These are phyloP conservation scores for Bruguiera hainesii DNA, from an alignment of 441 rosid species.

Conservation along the genomic window DNA sequence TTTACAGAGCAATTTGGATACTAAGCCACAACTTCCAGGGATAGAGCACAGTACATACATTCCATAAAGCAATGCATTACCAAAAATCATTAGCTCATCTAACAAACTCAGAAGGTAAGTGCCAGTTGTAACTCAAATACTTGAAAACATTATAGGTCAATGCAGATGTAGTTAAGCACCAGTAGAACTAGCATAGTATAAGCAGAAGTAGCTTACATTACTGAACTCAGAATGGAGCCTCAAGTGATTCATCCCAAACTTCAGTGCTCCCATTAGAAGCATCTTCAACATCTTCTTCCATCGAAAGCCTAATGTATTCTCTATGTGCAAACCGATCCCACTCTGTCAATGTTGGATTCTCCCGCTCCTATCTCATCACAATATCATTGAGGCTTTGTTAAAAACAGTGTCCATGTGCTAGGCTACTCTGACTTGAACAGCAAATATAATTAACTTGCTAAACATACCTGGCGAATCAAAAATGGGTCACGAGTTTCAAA, in stretches of 20 bases:
- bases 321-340: slow-evolving; percentile 99
- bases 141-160: not conserved
- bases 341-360: slow-evolving; percentile 96
- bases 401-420: slow-evolving; percentile 1
- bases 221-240: slow-evolving; percentile 74
- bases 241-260: slow-evolving; percentile 96
- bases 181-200: not conserved
- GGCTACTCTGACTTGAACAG: not conserved
- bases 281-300: slow-evolving; percentile 98
- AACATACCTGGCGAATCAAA: slow-evolving; percentile 87
- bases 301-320: slow-evolving; percentile 92
- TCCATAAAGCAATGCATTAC: not conserved
- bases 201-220: slow-evolving; percentile 22
- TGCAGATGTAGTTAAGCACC: too few relatives aligned
- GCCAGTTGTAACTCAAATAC: slow-evolving; percentile 7
- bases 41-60: not conserved
- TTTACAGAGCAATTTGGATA: not conserved
- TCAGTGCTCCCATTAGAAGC: slow-evolving; percentile 97
- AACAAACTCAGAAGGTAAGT: not conserved
- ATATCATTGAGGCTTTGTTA: slow-evolving; percentile 19
- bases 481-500: slow-evolving; percentile 96
- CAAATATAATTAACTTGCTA: not conserved
- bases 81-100: not conserved
- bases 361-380: slow-evolving; percentile 71
- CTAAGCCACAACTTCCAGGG: not conserved